Conservation (phyloP, 192 early-diverging fungal species). For the Powellomyces hirtus region DNA sequence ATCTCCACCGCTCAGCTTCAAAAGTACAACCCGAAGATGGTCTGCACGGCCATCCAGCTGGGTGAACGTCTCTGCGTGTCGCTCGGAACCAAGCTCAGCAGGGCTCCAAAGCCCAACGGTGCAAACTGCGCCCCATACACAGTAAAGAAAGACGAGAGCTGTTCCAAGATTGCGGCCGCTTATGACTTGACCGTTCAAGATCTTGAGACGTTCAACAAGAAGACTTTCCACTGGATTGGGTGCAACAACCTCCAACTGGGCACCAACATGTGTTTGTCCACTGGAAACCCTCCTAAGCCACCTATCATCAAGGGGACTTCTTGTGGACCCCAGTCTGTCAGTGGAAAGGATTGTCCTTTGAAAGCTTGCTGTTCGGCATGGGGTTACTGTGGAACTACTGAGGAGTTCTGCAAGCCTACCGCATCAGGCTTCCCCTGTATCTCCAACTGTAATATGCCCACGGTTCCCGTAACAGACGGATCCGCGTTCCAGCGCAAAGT, state of each 20-base stretch:
- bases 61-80: conserved; percentile 15
- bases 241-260: conserved; percentile 8
- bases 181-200: neutral
- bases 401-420: too few relatives aligned
- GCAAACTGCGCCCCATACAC: conserved; percentile 8
- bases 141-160: conserved; percentile 7
- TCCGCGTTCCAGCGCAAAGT: too few relatives aligned
- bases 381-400: too few relatives aligned
- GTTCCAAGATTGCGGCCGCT: neutral
- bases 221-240: conserved; percentile 6
- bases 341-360: too few relatives aligned
- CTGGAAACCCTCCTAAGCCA: conserved; percentile 15
- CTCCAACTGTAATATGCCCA: too few relatives aligned
- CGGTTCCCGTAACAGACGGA: too few relatives aligned
- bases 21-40: neutral
- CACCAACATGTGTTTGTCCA: conserved; percentile 10
- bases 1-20: neutral
- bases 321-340: too few relatives aligned
- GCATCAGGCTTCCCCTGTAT: too few relatives aligned
- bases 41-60: conserved; percentile 10
- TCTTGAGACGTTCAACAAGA: conserved; percentile 2
- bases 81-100: neutral
- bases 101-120: neutral
- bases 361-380: too few relatives aligned
- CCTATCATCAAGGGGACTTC: too few relatives aligned